phyloP scores from a whole-genome alignment of 495 filamentous ascomycete species.

The Neurospora terricola region DNA sequence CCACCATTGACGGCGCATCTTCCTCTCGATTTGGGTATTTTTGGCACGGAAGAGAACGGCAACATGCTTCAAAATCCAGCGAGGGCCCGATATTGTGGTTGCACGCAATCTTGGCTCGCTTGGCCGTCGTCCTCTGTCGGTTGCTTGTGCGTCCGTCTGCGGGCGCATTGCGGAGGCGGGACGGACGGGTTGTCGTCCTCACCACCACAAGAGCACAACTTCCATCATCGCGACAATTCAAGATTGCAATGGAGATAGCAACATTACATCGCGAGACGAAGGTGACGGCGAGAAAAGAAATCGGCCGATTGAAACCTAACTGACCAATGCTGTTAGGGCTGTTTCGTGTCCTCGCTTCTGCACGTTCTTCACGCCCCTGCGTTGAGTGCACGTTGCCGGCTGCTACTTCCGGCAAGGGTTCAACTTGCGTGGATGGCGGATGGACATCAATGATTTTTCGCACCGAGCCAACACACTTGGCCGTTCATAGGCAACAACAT shows the following conservation, averaged over 20 bases:
- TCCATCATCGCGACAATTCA: not conserved
- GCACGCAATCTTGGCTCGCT: not conserved
- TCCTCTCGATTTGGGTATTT: not conserved
- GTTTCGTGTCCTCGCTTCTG: conserved; percentile 12
- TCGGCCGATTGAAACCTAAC: not conserved
- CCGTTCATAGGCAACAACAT: not conserved
- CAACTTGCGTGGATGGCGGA: not conserved
- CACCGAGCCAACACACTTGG: not conserved
- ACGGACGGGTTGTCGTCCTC: not conserved
- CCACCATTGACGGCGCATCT: not conserved
- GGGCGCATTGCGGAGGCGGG: not conserved
- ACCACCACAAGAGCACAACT: not conserved
- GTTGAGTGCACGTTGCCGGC: not conserved
- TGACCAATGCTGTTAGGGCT: not conserved
- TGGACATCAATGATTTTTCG: not conserved
- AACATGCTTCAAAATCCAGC: not conserved
- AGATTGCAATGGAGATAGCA: not conserved
- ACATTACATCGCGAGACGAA: not conserved
- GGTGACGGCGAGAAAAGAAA: not conserved
- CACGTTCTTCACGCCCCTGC: conserved; percentile 1
- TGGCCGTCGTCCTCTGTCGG: not conserved
- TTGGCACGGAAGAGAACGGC: not conserved
- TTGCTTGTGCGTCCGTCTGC: not conserved
- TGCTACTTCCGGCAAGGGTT: not conserved
- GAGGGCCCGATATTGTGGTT: not conserved